Evolutionary conservation across 352 stramenopile species (phyloP).

Genomic region (Globisporangium ultimum): DNA sequence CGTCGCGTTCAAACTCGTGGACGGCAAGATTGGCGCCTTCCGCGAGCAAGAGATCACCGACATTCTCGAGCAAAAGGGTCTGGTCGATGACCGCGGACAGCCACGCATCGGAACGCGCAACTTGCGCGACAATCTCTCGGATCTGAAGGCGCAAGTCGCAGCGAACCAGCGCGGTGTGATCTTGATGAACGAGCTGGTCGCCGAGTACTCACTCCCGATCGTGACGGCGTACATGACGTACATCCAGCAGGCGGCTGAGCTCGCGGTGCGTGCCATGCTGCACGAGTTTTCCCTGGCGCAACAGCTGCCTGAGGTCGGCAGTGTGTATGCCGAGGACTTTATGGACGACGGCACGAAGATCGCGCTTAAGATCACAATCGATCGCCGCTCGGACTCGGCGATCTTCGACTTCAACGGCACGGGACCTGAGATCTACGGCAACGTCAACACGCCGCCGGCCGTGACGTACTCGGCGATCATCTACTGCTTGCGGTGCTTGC

Average conservation of each 20-base stretch:
- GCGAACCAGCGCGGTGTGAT: conserved; percentile 96
- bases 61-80: conserved; percentile 91
- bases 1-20: conserved; percentile 98
- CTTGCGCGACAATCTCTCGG: conserved; percentile 96
- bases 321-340: conserved; percentile 94
- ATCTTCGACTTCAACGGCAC: conserved; percentile 98
- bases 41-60: conserved; percentile 95
- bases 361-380: conserved; percentile 94
- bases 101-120: conserved; percentile 93
- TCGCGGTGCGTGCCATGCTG: conserved; percentile 95
- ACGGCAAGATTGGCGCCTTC: conserved; percentile 92
- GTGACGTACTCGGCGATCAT: conserved; percentile 99
- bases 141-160: conserved; percentile 97
- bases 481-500: conserved; percentile 96
- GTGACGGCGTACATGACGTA: conserved; percentile 99
- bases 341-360: conserved; percentile 99
- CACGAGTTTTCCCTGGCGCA: conserved; percentile 88
- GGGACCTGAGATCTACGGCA: conserved; percentile 96
- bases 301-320: conserved; percentile 76
- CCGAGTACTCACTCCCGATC: conserved; percentile 93
- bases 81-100: conserved; percentile 76
- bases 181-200: conserved; percentile 93
- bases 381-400: conserved; percentile 86
- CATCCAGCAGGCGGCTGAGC: conserved; percentile 96
- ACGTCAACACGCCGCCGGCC: conserved; percentile 97